Evolutionary conservation across 2,329 filamentous ascomycete species (phyloP).

Genomic region (Simplicillium aogashimaense): DNA sequence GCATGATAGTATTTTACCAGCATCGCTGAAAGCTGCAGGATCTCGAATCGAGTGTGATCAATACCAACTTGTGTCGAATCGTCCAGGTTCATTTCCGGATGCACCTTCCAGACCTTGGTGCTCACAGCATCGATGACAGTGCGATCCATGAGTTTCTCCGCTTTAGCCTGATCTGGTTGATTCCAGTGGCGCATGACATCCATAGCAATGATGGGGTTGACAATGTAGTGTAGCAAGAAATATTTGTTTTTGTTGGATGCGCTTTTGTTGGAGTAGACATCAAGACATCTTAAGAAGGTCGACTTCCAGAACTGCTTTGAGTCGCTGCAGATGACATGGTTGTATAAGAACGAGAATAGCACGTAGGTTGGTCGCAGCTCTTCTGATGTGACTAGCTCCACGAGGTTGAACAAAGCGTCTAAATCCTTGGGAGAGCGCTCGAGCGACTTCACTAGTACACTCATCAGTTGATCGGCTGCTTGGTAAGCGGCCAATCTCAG

Average conservation of each 20-base stretch:
- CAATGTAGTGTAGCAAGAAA: constrained; percentile 82
- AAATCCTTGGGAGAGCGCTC: constrained; percentile 64
- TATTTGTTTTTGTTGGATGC: constrained; percentile 85
- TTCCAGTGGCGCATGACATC: constrained; percentile 82
- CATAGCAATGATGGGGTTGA: constrained; percentile 95
- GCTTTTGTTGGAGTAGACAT: constrained; percentile 70
- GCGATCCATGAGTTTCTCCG: constrained; percentile 72
- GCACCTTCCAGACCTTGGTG: constrained; percentile 87
- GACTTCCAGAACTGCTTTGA: constrained; percentile 80
- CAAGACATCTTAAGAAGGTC: constrained; percentile 75
- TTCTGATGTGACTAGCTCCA: constrained; percentile 75
- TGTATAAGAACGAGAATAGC: constrained; percentile 76
- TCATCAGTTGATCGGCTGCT: constrained; percentile 78
- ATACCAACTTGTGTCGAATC: constrained; percentile 78
- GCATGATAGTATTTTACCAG: constrained; percentile 90
- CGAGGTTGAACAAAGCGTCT: constrained; percentile 74
- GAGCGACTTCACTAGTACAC: constrained; percentile 73
- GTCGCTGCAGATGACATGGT: constrained; percentile 71
- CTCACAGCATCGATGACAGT: constrained; percentile 83
- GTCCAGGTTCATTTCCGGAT: constrained; percentile 71
- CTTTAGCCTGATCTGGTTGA: constrained; percentile 41
- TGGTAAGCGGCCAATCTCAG: constrained; percentile 82
- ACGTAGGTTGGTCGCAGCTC: constrained; percentile 70
- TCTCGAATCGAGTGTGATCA: constrained; percentile 91
- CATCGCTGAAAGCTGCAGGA: constrained; percentile 88